These are phyloP conservation scores for Tripterygium wilfordii DNA, from an alignment of 177 flowering plant genomes.

Conservation along the genomic window DNA sequence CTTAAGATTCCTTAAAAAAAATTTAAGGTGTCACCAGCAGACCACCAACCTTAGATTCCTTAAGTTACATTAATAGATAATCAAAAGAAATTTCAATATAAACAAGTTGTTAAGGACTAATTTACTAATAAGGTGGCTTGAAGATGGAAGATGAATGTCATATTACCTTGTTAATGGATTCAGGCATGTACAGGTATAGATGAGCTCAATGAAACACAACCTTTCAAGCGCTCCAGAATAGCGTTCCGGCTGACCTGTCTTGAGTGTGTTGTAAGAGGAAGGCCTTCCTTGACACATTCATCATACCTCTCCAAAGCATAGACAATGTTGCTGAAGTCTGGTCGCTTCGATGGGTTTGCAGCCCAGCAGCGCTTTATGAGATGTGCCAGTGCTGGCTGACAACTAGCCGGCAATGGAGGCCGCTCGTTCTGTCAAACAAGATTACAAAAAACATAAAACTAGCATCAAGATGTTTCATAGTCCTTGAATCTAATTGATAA, in stretches of 20 bases:
- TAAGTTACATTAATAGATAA: too few species aligned
- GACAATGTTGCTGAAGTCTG: conserved; percentile 80
- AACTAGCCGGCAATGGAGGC: conserved; percentile 80
- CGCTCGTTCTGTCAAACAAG: conserved; percentile 63
- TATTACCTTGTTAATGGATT: conserved; percentile 14
- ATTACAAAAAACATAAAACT: too few species aligned
- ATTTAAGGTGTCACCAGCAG: too few species aligned
- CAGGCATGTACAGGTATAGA: conserved; percentile 71
- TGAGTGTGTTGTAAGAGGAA: conserved; percentile 60
- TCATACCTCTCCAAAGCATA: conserved; percentile 69
- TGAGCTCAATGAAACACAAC: conserved; percentile 54
- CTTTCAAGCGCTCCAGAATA: conserved; percentile 58
- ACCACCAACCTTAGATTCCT: too few species aligned
- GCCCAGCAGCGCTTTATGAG: conserved; percentile 94
- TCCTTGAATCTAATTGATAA: too few species aligned
- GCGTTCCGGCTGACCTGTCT: conserved; percentile 35
- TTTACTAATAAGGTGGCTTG: neutral
- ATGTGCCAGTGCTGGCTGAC: conserved; percentile 78
- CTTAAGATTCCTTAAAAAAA: too few species aligned
- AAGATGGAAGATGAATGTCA: too few species aligned
- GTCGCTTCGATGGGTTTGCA: conserved; percentile 77
- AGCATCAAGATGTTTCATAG: too few species aligned
- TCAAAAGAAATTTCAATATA: conserved; percentile 8
- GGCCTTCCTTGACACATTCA: conserved; percentile 75
- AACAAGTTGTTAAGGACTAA: conserved; percentile 11